Percentiles rank a stretch among this genome's conserved stretches.
Conservation (phyloP, 2,329 filamentous ascomycete genomes). For the Arthrobotrys megalospora region DNA sequence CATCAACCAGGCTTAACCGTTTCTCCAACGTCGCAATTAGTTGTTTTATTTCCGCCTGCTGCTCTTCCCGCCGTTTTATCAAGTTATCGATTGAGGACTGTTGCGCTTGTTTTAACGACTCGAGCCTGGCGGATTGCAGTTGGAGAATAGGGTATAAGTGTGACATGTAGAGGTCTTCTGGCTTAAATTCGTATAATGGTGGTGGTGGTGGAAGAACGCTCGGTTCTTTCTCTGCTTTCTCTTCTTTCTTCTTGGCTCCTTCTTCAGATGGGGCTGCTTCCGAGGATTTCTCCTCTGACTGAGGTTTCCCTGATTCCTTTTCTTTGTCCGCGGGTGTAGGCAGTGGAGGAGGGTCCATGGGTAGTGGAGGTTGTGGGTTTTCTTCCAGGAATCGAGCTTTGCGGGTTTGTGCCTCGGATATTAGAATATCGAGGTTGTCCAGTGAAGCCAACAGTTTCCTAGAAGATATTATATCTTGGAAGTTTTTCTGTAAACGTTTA, state of each 20-base stretch:
- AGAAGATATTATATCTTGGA: constrained; percentile 49
- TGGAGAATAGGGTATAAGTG: constrained; percentile 50
- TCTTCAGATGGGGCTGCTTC: background rate
- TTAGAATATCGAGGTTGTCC: constrained; percentile 55
- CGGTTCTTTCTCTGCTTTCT: background rate
- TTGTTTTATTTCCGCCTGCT: constrained; percentile 41
- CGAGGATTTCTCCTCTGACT: constrained; percentile 1
- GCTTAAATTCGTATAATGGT: constrained; percentile 36
- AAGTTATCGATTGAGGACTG: constrained; percentile 47
- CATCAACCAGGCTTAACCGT: constrained; percentile 36
- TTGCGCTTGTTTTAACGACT: constrained; percentile 36
- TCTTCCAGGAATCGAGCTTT: constrained; percentile 23
- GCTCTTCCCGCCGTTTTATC: constrained; percentile 34
- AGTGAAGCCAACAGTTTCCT: constrained; percentile 52
- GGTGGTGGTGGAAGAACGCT: constrained; percentile 11
- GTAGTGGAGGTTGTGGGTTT: constrained; percentile 38
- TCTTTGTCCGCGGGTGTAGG: constrained; percentile 21
- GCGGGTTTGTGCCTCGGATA: constrained; percentile 52
- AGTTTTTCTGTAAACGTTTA: constrained; percentile 46
- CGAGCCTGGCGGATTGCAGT: constrained; percentile 46
- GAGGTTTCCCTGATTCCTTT: constrained; percentile 4
- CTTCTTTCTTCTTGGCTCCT: background rate
- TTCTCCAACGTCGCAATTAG: constrained; percentile 47
- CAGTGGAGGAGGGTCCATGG: constrained; percentile 47
- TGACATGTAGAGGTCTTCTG: constrained; percentile 49